Base-by-base conservation (phyloP, 768 basidiomycete genomes). In the Phaffia tasmanica region DNA sequence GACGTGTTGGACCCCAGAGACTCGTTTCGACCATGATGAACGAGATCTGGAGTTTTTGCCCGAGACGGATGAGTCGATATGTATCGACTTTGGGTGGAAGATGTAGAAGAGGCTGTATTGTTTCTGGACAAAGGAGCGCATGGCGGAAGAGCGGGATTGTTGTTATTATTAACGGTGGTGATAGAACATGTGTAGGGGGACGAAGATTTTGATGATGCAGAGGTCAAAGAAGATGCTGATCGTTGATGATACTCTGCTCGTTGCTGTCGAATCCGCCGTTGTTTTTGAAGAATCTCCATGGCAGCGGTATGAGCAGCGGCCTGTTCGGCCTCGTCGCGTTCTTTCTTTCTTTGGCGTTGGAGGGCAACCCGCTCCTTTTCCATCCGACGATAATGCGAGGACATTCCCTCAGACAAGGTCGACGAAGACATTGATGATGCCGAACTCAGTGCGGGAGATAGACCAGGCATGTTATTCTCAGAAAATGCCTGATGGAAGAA, bases 361-460 rank as follows among this genome's bases (percentile, higher is more conserved):
- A 42, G 35, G 35, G 35, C 35, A 9, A 61, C 19, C 54, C 51
- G 53, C 55, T 67, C 66, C 29, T 55, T 46, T 7, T 63, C 42
- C 66, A 67, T 67, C n/a, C 66, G 42, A 8, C 66, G 66, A 35
- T 67, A 67, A 62, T 67, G 66, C 0, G 51, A 56, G 4, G 56
- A 48, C 56, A 50, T 56, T 54, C 64, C 54, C 7, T 65, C 64
- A 51, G 51, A 54, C 8, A 35, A 48, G 55, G 60, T 55, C 18
- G 62, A 47, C 50, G 66, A 67, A 18, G n/a, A 25, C 19, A 46
- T 61, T 4, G 58, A 60, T 1, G 58, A 47, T 19, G 57, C n/a
- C 29, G 30, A 32, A 46, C 57, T 35, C 27, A 59, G 30, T 15
- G 57, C 15, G 27, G 57, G 57, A 61, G 23, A 29, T 15, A 14